A percentile compares a stretch with the other conserved stretches of the same genome.
phyloP scores from a whole-genome alignment of 805 yeast genomes.

The Scheffersomyces amazonensis region DNA sequence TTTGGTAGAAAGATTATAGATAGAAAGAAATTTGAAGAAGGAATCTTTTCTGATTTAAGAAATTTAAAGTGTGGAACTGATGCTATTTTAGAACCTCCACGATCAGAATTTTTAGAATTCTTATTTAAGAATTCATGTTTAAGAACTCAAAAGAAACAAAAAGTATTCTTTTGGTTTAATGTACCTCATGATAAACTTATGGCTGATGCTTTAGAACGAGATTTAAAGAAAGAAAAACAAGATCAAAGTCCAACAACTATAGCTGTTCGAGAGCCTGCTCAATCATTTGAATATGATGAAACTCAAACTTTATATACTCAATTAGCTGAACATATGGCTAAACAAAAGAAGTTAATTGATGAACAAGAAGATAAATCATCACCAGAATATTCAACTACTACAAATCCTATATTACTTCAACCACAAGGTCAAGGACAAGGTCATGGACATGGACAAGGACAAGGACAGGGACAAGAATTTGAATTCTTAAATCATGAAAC shows the following conservation, averaged over 20 bases:
- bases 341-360: conserved; percentile 3
- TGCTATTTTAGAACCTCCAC: conserved; percentile 84
- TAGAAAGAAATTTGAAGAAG: conserved; percentile 94
- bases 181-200: conserved; percentile 92
- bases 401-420: background rate
- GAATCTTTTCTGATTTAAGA: conserved; percentile 87
- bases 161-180: conserved; percentile 94
- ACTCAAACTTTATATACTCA: conserved; percentile 52
- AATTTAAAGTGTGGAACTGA: conserved; percentile 81
- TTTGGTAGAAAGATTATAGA: conserved; percentile 85
- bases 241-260: conserved; percentile 68
- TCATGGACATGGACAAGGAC: conserved; percentile 3
- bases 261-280: conserved; percentile 74
- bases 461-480: background rate
- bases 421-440: background rate
- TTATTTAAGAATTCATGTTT: conserved; percentile 82
- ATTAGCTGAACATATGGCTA: conserved; percentile 36
- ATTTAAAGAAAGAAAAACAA: conserved; percentile 70
- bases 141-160: conserved; percentile 94
- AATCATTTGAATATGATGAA: conserved; percentile 68
- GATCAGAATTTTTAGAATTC: conserved; percentile 79
- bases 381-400: background rate
- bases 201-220: conserved; percentile 91
- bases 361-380: background rate
- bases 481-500: conserved; percentile 15